Conservation (phyloP, 352 stramenopile genomes). For the Phytophthora meadii region DNA sequence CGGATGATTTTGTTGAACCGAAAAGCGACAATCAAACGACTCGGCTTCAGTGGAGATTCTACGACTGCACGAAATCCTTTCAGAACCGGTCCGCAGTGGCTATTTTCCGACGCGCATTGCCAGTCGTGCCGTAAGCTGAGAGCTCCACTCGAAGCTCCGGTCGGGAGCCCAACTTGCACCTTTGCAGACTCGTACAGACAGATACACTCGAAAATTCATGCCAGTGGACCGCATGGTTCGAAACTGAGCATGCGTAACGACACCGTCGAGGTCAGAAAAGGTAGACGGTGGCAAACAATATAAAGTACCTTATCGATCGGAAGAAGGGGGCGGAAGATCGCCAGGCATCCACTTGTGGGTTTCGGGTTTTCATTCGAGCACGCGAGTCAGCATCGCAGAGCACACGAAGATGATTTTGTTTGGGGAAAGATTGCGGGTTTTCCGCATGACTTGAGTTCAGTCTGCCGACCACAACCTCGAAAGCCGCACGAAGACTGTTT, state of each 20-base stretch:
- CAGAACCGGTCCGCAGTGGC: constrained; percentile 17
- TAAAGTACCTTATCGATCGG: background rate
- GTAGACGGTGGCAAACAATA: background rate
- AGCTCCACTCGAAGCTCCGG: background rate
- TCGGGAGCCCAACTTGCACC: constrained; percentile 24
- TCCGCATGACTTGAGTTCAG: constrained; percentile 16
- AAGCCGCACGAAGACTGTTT: background rate
- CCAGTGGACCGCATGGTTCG: constrained; percentile 4
- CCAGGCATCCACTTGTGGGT: constrained; percentile 6
- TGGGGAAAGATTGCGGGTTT: constrained; percentile 9
- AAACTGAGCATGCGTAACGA: constrained; percentile 27
- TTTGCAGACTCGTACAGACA: constrained; percentile 26
- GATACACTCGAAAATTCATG: constrained; percentile 12
- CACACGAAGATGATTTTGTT: constrained; percentile 27
- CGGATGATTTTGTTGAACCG: constrained; percentile 17
- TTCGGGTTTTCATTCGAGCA: constrained; percentile 29
- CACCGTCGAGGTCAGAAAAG: constrained; percentile 7
- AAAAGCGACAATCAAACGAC: constrained; percentile 33
- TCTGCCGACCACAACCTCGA: constrained; percentile 3
- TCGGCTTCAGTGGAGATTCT: constrained; percentile 16
- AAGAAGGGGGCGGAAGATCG: constrained; percentile 37
- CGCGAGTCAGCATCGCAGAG: constrained; percentile 4
- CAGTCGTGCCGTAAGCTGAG: constrained; percentile 13
- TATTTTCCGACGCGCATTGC: constrained; percentile 28
- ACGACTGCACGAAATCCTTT: constrained; percentile 18